A percentile compares a stretch with the other conserved stretches of the same genome.
These are phyloP conservation scores for Artemisia princeps DNA, from an alignment of 140 eudicot genomes.

Conservation along the genomic window DNA sequence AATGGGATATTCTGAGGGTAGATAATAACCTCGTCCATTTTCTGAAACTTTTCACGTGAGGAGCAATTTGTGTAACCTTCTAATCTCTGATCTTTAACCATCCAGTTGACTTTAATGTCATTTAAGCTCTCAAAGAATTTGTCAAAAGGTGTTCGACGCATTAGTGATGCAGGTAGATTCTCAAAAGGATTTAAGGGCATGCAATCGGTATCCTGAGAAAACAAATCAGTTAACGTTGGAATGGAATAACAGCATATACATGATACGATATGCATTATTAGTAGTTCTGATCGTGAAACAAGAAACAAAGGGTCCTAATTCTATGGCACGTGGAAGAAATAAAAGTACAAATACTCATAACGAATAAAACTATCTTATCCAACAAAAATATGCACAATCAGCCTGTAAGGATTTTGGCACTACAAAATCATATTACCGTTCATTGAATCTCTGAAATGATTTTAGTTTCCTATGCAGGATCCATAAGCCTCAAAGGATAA, in stretches of 20 bases:
- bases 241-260: conserved; percentile 8
- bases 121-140: conserved; percentile 51
- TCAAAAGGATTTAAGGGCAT: conserved; percentile 85
- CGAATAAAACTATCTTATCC: not conserved
- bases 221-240: not conserved
- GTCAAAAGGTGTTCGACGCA: conserved; percentile 41
- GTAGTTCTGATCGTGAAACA: conserved; percentile 2
- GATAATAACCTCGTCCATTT: conserved; percentile 23
- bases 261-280: not conserved
- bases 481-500: no score
- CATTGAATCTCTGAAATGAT: no score
- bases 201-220: conserved; percentile 82
- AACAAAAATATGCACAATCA: not conserved
- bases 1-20: no score
- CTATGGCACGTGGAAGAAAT: no score
- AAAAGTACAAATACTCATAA: no score
- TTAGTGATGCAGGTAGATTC: conserved; percentile 66
- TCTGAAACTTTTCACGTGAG: conserved; percentile 37
- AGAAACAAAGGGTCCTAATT: not conserved
- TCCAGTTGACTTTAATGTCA: conserved; percentile 44
- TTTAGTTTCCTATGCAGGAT: no score
- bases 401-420: no score
- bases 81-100: conserved; percentile 33
- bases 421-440: no score
- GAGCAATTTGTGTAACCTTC: conserved; percentile 35